Conservation (phyloP, 2,329 filamentous ascomycete genomes). For the Xylariales sp. region DNA sequence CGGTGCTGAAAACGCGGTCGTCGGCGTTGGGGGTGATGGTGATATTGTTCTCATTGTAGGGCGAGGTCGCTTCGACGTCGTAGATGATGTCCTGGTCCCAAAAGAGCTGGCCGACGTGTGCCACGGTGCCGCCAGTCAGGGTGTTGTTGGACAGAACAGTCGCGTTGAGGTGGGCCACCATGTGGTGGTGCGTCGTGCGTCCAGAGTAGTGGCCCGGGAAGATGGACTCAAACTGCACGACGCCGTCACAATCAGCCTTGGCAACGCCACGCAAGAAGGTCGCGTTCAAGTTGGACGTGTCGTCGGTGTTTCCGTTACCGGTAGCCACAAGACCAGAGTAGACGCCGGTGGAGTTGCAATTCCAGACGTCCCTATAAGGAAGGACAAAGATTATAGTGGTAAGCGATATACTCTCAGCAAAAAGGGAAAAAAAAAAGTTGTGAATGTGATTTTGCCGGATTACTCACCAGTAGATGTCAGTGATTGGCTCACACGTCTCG, state of each 20-base stretch:
- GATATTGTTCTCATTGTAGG: conserved; percentile 1
- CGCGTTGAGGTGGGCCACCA: conserved; percentile 38
- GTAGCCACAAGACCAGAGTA: conserved; percentile 37
- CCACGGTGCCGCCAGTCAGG: conserved; percentile 35
- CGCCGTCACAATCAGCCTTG: conserved; percentile 33
- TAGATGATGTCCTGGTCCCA: conserved; percentile 56
- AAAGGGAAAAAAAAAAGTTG: no score
- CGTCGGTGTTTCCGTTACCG: conserved; percentile 33
- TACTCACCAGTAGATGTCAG: no score
- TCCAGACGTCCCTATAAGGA: no score
- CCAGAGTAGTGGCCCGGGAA: conserved; percentile 40
- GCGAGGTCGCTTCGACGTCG: conserved; percentile 3
- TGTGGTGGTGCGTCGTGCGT: conserved; percentile 43
- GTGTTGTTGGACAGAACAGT: conserved; percentile 36
- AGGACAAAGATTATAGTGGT: no score
- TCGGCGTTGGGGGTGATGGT: conserved; percentile 1
- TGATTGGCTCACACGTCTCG: conserved; percentile 22
- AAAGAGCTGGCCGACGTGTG: conserved; percentile 61
- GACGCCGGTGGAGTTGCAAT: conserved; percentile 32
- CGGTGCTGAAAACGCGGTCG: conserved; percentile 1
- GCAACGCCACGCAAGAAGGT: conserved; percentile 38
- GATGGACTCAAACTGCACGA: conserved; percentile 34
- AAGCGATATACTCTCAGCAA: no score
- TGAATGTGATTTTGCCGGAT: no score
- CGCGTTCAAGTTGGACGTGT: conserved; percentile 34